phyloP scores from a whole-genome alignment of 2,329 filamentous ascomycete genomes.

The Aspergillus fructus region DNA sequence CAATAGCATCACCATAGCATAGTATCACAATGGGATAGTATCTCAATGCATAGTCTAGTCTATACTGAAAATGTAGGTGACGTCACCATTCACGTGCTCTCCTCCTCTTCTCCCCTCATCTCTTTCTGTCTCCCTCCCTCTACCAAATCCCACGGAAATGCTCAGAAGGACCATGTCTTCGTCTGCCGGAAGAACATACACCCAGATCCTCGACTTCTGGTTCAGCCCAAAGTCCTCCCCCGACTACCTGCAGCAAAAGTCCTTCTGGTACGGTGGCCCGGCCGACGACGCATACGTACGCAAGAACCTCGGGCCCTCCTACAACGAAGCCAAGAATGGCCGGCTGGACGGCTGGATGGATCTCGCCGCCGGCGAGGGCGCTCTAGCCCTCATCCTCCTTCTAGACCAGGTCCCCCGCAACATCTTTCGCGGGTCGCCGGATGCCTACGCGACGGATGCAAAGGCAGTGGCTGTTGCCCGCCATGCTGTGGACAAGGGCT shows the following conservation, averaged over 20 bases:
- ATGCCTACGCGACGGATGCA: conserved; percentile 32
- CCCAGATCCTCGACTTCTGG: conserved; percentile 26
- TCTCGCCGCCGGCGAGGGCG: conserved; percentile 21
- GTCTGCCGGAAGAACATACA: background rate
- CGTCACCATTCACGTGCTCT: no score
- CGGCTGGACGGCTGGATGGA: conserved; percentile 20
- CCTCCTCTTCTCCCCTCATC: background rate
- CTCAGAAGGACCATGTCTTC: background rate
- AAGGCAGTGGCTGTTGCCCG: conserved; percentile 28
- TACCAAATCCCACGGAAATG: background rate
- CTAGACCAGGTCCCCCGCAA: conserved; percentile 42
- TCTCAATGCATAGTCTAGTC: no score
- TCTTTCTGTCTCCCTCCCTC: background rate
- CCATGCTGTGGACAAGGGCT: conserved; percentile 27
- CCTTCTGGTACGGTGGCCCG: conserved; percentile 23
- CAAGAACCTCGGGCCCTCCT: conserved; percentile 17
- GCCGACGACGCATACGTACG: conserved; percentile 23
- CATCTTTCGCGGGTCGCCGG: conserved; percentile 32
- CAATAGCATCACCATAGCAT: no score
- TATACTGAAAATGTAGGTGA: no score
- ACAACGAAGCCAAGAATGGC: conserved; percentile 21
- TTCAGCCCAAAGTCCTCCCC: conserved; percentile 21
- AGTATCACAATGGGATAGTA: no score
- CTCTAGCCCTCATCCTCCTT: conserved; percentile 38
- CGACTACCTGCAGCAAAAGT: conserved; percentile 20